Evolutionary conservation across 257 asterid genomes (phyloP).

Genomic region (Nicotiana paniculata): DNA sequence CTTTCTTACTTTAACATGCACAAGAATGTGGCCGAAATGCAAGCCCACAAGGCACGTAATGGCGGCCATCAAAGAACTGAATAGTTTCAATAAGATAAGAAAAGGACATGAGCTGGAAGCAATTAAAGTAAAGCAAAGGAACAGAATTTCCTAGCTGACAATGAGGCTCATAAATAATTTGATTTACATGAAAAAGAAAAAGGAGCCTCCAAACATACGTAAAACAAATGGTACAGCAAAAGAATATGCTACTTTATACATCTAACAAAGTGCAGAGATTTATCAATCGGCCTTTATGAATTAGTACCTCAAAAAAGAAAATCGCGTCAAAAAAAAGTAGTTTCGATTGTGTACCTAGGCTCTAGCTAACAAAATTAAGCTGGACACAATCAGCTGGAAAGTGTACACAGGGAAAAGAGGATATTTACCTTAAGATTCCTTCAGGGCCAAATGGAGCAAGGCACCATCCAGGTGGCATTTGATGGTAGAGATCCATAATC

Average conservation of each 20-base stretch:
- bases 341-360: neutral
- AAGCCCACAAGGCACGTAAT: slow-evolving; percentile 76
- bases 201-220: neutral
- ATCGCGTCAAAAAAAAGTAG: neutral
- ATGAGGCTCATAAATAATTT: neutral
- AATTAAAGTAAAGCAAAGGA: slow-evolving; percentile 5
- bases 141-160: neutral
- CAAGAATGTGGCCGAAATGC: slow-evolving; percentile 81
- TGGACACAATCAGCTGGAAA: neutral
- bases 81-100: slow-evolving; percentile 22
- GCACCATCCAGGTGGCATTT: slow-evolving; percentile 82
- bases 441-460: slow-evolving; percentile 94
- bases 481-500: slow-evolving; percentile 81
- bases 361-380: neutral
- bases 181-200: neutral
- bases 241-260: neutral
- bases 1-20: slow-evolving; percentile 56
- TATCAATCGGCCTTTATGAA: neutral
- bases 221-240: neutral
- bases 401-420: slow-evolving; percentile 1
- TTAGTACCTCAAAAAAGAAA: neutral
- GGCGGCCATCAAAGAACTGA: slow-evolving; percentile 85
- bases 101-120: slow-evolving; percentile 4
- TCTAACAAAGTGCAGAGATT: neutral
- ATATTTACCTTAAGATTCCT: slow-evolving; percentile 70